A percentile compares a stretch with the other conserved stretches of the same genome.
Evolutionary conservation across 495 filamentous ascomycete genomes (phyloP).

Genomic region (Lepraria neglecta): DNA sequence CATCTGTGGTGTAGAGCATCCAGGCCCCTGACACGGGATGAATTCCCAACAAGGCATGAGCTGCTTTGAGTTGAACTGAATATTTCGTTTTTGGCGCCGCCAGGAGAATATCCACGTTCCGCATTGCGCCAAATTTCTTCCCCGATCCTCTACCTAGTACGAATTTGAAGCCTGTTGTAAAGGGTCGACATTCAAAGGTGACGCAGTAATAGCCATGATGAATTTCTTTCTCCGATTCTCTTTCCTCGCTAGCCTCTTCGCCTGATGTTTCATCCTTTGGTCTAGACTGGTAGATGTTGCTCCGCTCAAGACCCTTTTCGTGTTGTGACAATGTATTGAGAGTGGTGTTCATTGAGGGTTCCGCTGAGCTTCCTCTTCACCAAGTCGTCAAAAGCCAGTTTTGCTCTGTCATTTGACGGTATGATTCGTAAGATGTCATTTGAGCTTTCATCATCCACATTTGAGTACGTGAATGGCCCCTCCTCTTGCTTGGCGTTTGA

Average conservation of each 20-base stretch:
- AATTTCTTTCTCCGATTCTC: neutral
- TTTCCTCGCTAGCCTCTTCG: neutral
- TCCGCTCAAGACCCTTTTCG: neutral
- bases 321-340: neutral
- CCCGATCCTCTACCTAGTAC: constrained; percentile 4
- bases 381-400: neutral
- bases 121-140: constrained; percentile 9
- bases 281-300: neutral
- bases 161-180: neutral
- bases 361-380: neutral
- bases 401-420: constrained; percentile 4
- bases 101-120: constrained; percentile 7
- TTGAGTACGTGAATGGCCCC: neutral
- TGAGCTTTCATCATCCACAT: neutral
- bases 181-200: neutral
- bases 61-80: neutral
- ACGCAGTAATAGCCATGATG: constrained; percentile 1
- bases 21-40: constrained; percentile 1
- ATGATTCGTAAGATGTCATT: constrained; percentile 11
- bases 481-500: neutral
- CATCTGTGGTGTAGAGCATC: neutral
- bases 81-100: constrained; percentile 3
- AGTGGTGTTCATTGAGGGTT: constrained; percentile 2
- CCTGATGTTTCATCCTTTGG: neutral
- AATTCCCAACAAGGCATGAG: neutral